Conservation (phyloP, 345 rosid genomes). For the Arabis hirsuta region DNA sequence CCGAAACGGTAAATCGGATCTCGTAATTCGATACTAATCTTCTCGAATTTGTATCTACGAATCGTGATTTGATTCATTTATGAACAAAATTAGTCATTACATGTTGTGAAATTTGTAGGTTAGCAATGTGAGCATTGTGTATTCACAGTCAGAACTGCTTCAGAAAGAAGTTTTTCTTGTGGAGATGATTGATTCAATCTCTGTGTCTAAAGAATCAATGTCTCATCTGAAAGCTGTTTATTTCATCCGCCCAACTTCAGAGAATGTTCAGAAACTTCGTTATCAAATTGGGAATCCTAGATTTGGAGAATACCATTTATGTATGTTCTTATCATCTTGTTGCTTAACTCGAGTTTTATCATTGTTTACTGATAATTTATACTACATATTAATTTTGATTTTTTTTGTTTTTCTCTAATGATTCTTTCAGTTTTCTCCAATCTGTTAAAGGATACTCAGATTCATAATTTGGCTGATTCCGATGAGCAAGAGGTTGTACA, state of each 20-base stretch:
- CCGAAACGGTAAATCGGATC: conserved; percentile 76
- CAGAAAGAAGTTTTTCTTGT: conserved; percentile 95
- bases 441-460: conserved; percentile 94
- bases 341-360: neutral
- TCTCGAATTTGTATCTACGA: conserved; percentile 6
- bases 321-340: conserved; percentile 46
- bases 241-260: conserved; percentile 84
- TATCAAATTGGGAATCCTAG: conserved; percentile 82
- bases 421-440: conserved; percentile 87
- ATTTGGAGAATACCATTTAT: conserved; percentile 90
- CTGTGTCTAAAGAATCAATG: conserved; percentile 83
- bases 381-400: neutral
- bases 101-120: conserved; percentile 55
- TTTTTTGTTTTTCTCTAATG: conserved; percentile 1
- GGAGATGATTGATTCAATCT: conserved; percentile 86
- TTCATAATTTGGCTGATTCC: conserved; percentile 95
- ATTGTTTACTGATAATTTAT: conserved; percentile 11
- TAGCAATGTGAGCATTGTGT: conserved; percentile 85
- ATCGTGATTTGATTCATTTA: neutral
- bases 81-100: neutral
- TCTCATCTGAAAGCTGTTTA: conserved; percentile 94
- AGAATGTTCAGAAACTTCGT: conserved; percentile 84
- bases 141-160: conserved; percentile 94
- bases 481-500: conserved; percentile 96
- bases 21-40: neutral